Evolutionary conservation across 305 asterid species (phyloP), one percentile per base, ranked within the genome.

Genomic region (Rubia tinctorum): DNA sequence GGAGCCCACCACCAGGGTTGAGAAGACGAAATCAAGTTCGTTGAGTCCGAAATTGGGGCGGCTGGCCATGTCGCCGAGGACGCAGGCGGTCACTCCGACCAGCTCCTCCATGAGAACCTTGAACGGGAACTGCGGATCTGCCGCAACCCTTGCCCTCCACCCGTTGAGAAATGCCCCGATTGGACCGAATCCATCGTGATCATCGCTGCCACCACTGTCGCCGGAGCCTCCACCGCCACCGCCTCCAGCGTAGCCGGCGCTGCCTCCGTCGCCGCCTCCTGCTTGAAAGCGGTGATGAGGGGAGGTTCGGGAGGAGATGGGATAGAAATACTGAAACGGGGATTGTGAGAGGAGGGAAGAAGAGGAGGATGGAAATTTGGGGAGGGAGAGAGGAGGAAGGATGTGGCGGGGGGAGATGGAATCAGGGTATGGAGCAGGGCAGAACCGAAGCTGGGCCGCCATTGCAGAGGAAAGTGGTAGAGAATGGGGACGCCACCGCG

Each of bases 71-170:
- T 82, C 84, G 2, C 89, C 89, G 10, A 83, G 53, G 25, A 85
- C 89, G 65, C 82, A 77, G 20, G 89, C 79, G 5, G 73, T 82
- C 14, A 85, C 87, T 25, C 89, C 87, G n/a, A 83, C 89, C 68
- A 85, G 49, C 60, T 85, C 89, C 77, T 85, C 89, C 89, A 85
- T 85, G 20, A 83, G 68, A 66, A 85, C 85, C 85, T 85, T 85
- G 76, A 85, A 85, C 2, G 89, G 86, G 70, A 85, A 85, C 69
- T 83, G 87, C 15, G 86, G 84, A 81, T 85, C 89, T 0, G 87
- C 87, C 3, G 84, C 81, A 61, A 85, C 89, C 72, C 89, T 77
- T 2, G 87, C 79, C 76, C 86, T 81, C 89, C 89, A 85, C 4
- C 87, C 87, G 30, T 42, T 70, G 14, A 83, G 73, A 73, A 85